phyloP scores from a whole-genome alignment of 108 stramenopile species.

The Nannochloropsis granulata region DNA sequence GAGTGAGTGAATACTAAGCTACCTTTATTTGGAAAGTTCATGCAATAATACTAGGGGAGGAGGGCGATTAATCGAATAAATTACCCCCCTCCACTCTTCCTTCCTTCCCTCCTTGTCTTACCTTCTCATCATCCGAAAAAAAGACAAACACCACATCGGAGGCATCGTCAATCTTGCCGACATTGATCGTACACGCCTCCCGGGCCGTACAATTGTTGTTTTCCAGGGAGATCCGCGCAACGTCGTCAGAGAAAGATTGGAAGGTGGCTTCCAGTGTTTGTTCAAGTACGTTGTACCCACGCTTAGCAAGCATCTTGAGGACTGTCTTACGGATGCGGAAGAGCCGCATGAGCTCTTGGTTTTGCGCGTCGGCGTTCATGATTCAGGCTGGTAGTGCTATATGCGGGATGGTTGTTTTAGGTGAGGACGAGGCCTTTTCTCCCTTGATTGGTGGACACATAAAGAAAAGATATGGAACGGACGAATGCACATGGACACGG shows the following conservation, averaged over 20 bases:
- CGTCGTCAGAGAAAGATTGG: background rate
- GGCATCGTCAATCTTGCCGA: constrained; percentile 37
- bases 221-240: background rate
- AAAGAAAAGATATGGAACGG: no score
- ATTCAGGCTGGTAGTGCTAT: background rate
- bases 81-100: background rate
- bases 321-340: constrained; percentile 41
- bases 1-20: no score
- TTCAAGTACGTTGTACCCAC: constrained; percentile 36
- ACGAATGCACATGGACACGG: no score
- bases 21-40: no score
- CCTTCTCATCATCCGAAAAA: constrained; percentile 44
- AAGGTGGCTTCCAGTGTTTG: constrained; percentile 5
- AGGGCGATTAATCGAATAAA: no score
- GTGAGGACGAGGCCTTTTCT: no score
- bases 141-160: constrained; percentile 38
- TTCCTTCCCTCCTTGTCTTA: background rate
- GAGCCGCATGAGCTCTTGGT: constrained; percentile 1
- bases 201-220: background rate
- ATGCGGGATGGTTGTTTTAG: no score
- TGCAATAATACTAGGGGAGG: no score
- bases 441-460: no score
- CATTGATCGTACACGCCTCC: constrained; percentile 20
- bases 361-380: background rate
- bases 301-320: constrained; percentile 43